These are phyloP conservation scores for Amanita subjunquillea DNA, from an alignment of 768 basidiomycete species.

Conservation along the genomic window DNA sequence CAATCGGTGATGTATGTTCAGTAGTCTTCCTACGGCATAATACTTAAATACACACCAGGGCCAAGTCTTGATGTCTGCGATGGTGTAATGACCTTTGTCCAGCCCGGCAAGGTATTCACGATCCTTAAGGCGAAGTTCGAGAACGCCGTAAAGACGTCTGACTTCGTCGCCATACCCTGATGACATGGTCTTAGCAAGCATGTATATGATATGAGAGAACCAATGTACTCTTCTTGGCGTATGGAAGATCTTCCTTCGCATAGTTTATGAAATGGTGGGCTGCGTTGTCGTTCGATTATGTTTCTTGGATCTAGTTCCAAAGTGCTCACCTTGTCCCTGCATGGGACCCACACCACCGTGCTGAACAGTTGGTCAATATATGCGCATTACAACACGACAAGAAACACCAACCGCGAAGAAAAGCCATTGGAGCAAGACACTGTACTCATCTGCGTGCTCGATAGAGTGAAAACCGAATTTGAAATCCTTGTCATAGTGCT, in stretches of 20 bases:
- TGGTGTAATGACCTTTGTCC: constrained; percentile 51
- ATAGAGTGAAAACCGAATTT: constrained; percentile 55
- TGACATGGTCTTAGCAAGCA: constrained; percentile 1
- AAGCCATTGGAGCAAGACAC: constrained; percentile 76
- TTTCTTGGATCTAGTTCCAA: too few species aligned
- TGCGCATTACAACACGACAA: neutral
- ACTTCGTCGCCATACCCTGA: constrained; percentile 77
- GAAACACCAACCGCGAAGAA: constrained; percentile 59
- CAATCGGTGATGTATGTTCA: neutral
- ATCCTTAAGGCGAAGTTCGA: constrained; percentile 64
- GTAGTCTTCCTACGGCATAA: neutral
- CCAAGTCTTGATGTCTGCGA: constrained; percentile 65
- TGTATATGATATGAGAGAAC: neutral
- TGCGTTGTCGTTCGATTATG: neutral
- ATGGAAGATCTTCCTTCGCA: constrained; percentile 63
- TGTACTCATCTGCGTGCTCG: constrained; percentile 47
- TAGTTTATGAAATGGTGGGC: neutral
- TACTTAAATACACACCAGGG: constrained; percentile 27
- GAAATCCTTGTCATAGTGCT: constrained; percentile 69
- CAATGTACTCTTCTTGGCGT: constrained; percentile 47
- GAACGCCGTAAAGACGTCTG: constrained; percentile 71
- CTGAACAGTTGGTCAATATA: constrained; percentile 20
- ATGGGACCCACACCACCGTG: constrained; percentile 83
- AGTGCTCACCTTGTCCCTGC: constrained; percentile 53
- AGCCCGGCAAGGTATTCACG: constrained; percentile 75